phyloP scores from a whole-genome alignment of 2,329 filamentous ascomycete species.

The Westerdykella ornata region DNA sequence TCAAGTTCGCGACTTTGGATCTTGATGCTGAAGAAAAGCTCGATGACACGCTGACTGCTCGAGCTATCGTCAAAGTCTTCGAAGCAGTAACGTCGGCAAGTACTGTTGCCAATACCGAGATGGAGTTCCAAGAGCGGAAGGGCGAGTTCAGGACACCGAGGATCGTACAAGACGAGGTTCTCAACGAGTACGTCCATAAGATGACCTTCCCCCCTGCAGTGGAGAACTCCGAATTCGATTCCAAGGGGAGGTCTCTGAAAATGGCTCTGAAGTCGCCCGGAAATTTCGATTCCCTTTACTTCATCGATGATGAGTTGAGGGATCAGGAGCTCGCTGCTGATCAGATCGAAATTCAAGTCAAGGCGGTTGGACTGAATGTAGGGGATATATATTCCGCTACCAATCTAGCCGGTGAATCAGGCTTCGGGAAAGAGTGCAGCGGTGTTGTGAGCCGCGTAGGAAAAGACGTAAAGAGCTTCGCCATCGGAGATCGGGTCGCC shows the following conservation, averaged over 20 bases:
- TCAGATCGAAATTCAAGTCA: constrained; percentile 33
- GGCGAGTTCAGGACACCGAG: constrained; percentile 13
- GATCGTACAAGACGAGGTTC: constrained; percentile 12
- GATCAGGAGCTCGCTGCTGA: constrained; percentile 7
- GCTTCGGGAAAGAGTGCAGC: constrained; percentile 14
- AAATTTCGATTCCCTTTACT: constrained; percentile 13
- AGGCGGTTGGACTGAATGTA: constrained; percentile 13
- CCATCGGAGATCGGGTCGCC: constrained; percentile 20
- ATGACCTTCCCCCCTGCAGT: constrained; percentile 14
- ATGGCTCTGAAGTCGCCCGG: constrained; percentile 11
- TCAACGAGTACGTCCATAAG: constrained; percentile 21
- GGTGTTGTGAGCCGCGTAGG: constrained; percentile 13
- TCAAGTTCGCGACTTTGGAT: constrained; percentile 13
- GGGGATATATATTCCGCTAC: constrained; percentile 10
- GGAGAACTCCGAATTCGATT: constrained; percentile 11
- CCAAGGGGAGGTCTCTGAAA: constrained; percentile 10
- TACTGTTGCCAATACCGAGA: constrained; percentile 6
- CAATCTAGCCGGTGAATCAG: constrained; percentile 19
- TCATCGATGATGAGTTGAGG: constrained; percentile 11
- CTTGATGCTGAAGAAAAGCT: constrained; percentile 8
- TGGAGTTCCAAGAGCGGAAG: constrained; percentile 14
- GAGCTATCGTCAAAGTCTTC: constrained; percentile 11
- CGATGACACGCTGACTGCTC: neutral
- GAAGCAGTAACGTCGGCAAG: constrained; percentile 3
- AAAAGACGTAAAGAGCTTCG: constrained; percentile 12